Percentiles rank a stretch among this genome's conserved stretches.
phyloP scores from a whole-genome alignment of 139 green algal species.

The Coccomyxa sp. region DNA sequence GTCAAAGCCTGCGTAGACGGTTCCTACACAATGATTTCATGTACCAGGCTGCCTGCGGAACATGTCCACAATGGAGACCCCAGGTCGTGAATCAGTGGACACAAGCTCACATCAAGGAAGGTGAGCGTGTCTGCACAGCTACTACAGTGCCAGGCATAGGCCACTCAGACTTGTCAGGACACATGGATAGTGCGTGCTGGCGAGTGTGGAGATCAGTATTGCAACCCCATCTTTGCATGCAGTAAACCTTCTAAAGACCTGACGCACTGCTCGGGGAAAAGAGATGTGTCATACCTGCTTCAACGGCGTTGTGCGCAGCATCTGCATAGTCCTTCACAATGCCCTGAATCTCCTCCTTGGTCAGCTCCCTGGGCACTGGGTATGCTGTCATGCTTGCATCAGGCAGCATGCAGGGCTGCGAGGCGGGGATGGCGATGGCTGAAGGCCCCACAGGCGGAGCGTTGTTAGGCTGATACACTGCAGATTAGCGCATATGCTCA shows the following conservation, averaged over 20 bases:
- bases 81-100: too few relatives aligned
- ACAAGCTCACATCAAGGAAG: too few relatives aligned
- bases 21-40: not conserved
- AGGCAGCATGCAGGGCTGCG: slow-evolving; percentile 16
- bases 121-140: not conserved
- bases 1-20: slow-evolving; percentile 53
- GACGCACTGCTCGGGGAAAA: too few relatives aligned
- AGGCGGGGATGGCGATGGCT: slow-evolving; percentile 29
- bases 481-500: not conserved
- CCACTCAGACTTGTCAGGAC: not conserved
- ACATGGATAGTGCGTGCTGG: slow-evolving; percentile 8
- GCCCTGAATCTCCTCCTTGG: slow-evolving; percentile 28
- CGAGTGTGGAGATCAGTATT: slow-evolving; percentile 1
- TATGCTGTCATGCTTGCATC: slow-evolving; percentile 29
- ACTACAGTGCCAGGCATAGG: not conserved
- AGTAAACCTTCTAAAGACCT: too few relatives aligned
- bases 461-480: slow-evolving; percentile 50
- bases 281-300: slow-evolving; percentile 3
- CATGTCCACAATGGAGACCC: not conserved
- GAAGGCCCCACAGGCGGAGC: slow-evolving; percentile 51
- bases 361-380: slow-evolving; percentile 31
- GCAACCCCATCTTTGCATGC: not conserved
- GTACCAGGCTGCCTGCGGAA: not conserved
- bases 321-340: slow-evolving; percentile 39
- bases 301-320: slow-evolving; percentile 13